A percentile compares a stretch with the other conserved stretches of the same genome.
These are phyloP conservation scores for Psilocybe azurescens DNA, from an alignment of 768 basidiomycete genomes.

Conservation along the genomic window DNA sequence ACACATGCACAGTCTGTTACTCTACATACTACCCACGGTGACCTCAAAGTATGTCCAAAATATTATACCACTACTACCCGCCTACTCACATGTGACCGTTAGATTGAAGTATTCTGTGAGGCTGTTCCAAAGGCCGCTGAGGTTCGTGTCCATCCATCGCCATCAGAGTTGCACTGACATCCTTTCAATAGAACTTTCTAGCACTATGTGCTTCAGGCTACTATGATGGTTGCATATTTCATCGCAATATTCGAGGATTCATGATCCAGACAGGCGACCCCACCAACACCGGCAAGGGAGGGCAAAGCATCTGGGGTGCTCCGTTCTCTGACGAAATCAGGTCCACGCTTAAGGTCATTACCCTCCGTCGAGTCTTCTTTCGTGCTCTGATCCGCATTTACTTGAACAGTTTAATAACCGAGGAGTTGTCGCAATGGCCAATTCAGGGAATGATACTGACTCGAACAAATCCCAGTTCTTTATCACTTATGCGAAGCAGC, in stretches of 20 bases:
- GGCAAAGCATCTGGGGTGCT: constrained; percentile 95
- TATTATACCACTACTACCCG: not conserved
- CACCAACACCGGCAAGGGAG: constrained; percentile 90
- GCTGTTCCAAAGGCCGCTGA: constrained; percentile 95
- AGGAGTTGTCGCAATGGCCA: constrained; percentile 98
- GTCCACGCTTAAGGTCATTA: constrained; percentile 86
- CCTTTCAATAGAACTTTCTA: constrained; percentile 80
- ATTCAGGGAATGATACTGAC: constrained; percentile 91
- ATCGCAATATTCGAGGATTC: constrained; percentile 95
- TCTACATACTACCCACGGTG: constrained; percentile 91
- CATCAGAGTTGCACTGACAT: constrained; percentile 10
- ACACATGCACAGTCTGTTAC: constrained; percentile 79
- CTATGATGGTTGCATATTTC: constrained; percentile 86
- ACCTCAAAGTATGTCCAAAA: constrained; percentile 74
- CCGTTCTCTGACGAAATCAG: constrained; percentile 93
- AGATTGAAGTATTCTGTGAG: constrained; percentile 98
- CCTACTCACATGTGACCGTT: constrained; percentile 12
- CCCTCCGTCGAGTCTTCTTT: constrained; percentile 11
- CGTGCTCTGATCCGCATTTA: constrained; percentile 27
- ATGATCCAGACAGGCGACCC: constrained; percentile 96
- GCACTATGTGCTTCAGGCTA: constrained; percentile 90
- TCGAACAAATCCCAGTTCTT: constrained; percentile 94
- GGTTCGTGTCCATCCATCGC: constrained; percentile 44
- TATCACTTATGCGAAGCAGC: constrained; percentile 89
- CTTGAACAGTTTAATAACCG: constrained; percentile 85